A percentile compares a stretch with the other conserved stretches of the same genome.
These are phyloP conservation scores for Phytophthora boehmeriae DNA, from an alignment of 352 stramenopile genomes.

Conservation along the genomic window DNA sequence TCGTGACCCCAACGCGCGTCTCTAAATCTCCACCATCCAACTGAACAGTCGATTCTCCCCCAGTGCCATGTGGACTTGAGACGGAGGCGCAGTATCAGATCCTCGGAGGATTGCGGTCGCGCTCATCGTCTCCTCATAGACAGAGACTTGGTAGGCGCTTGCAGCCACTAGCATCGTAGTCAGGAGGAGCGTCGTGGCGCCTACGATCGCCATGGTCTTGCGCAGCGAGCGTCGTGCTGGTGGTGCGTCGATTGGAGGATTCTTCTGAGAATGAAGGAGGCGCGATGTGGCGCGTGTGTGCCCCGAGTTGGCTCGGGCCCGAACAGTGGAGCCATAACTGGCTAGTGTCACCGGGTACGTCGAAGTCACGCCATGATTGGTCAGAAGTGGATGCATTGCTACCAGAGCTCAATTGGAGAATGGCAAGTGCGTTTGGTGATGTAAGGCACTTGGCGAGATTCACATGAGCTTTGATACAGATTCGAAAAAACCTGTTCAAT, in stretches of 20 bases:
- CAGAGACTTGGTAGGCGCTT: conserved; percentile 12
- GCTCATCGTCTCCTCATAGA: conserved; percentile 33
- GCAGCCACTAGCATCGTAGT: conserved; percentile 22
- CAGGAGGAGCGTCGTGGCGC: conserved; percentile 25
- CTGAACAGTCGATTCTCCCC: conserved; percentile 28
- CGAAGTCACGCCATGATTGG: not conserved
- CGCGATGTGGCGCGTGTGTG: conserved; percentile 15
- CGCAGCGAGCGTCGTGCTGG: conserved; percentile 8
- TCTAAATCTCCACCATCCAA: conserved; percentile 1
- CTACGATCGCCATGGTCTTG: conserved; percentile 22
- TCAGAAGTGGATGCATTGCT: conserved; percentile 19
- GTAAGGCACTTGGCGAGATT: conserved; percentile 8
- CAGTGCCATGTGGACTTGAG: conserved; percentile 58
- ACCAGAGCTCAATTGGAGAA: not conserved
- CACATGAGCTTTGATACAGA: conserved; percentile 3
- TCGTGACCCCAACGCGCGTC: conserved; percentile 46
- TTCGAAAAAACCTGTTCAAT: not conserved
- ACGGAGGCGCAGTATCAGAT: conserved; percentile 25
- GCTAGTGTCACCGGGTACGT: conserved; percentile 5
- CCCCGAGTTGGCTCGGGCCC: conserved; percentile 9
- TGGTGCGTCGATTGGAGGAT: not conserved
- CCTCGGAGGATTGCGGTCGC: not conserved
- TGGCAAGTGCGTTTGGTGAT: not conserved
- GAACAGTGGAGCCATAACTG: conserved; percentile 26
- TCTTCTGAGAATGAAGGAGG: not conserved